These are phyloP conservation scores for Lasiodiplodia hormozganensis DNA, from an alignment of 2,329 filamentous ascomycete genomes.

Conservation along the genomic window DNA sequence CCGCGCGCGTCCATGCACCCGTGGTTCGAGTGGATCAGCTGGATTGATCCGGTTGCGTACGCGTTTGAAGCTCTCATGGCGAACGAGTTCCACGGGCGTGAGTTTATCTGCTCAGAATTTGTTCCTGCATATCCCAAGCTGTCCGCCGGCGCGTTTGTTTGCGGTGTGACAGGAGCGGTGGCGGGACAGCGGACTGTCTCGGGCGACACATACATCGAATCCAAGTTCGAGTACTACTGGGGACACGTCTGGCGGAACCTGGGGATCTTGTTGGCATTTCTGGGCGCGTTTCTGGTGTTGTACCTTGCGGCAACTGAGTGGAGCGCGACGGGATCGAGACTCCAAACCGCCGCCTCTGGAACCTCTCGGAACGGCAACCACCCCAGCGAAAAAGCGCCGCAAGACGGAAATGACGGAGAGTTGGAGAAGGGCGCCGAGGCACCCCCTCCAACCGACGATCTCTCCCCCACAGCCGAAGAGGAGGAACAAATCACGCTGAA, in stretches of 20 bases:
- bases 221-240: slow-evolving; percentile 36
- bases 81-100: slow-evolving; percentile 67
- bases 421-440: neutral
- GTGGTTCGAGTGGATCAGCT: slow-evolving; percentile 61
- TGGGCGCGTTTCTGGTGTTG: slow-evolving; percentile 37
- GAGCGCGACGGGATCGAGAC: neutral
- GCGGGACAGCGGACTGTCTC: slow-evolving; percentile 47
- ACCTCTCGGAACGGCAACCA: neutral
- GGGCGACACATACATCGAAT: slow-evolving; percentile 48
- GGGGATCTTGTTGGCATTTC: slow-evolving; percentile 70
- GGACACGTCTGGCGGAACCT: slow-evolving; percentile 66
- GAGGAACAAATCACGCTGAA: slow-evolving; percentile 61
- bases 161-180: slow-evolving; percentile 50
- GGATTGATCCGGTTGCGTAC: slow-evolving; percentile 79
- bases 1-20: slow-evolving; percentile 65
- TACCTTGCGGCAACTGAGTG: neutral
- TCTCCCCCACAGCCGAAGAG: neutral
- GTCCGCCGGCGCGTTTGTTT: slow-evolving; percentile 43
- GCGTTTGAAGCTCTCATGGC: slow-evolving; percentile 80
- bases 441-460: neutral
- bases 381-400: neutral
- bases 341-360: neutral
- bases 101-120: slow-evolving; percentile 52
- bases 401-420: neutral
- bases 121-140: slow-evolving; percentile 47